Conservation (phyloP, 345 rosid genomes). For the Turnera subulata region DNA sequence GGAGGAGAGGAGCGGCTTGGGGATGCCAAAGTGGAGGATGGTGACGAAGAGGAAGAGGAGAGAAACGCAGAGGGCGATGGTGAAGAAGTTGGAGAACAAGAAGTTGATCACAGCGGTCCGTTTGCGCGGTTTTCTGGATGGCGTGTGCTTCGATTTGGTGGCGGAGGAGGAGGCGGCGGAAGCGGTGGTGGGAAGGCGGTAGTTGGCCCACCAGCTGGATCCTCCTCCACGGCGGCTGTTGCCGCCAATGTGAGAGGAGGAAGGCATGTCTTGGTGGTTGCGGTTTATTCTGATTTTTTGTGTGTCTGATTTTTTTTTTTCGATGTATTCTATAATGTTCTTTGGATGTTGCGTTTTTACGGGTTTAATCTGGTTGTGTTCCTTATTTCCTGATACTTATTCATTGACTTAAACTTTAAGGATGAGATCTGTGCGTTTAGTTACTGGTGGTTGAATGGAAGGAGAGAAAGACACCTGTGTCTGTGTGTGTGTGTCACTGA, state of each 20-base stretch:
- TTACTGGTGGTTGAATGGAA: too few species aligned
- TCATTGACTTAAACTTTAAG: neutral
- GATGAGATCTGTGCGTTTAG: neutral
- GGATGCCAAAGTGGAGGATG: conserved; percentile 67
- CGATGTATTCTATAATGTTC: neutral
- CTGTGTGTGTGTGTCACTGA: too few species aligned
- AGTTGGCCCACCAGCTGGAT: conserved; percentile 37
- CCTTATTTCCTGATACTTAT: neutral
- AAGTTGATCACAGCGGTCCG: conserved; percentile 58
- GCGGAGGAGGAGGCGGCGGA: conserved; percentile 24
- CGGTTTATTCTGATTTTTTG: too few species aligned
- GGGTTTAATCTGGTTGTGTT: neutral
- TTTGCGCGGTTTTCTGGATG: conserved; percentile 62
- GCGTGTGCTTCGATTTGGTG: conserved; percentile 46
- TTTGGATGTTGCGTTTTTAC: neutral
- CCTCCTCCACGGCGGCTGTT: conserved; percentile 57
- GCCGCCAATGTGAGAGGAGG: conserved; percentile 59
- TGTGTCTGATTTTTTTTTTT: neutral
- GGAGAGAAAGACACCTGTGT: too few species aligned
- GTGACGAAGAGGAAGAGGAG: conserved; percentile 68
- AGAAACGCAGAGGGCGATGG: conserved; percentile 60
- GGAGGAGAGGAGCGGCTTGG: conserved; percentile 52
- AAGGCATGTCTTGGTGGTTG: conserved; percentile 44
- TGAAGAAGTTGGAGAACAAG: conserved; percentile 67
- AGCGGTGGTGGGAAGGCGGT: conserved; percentile 39